Conservation (phyloP, 2,329 filamentous ascomycete species). For the Aspergillus glaucus region DNA sequence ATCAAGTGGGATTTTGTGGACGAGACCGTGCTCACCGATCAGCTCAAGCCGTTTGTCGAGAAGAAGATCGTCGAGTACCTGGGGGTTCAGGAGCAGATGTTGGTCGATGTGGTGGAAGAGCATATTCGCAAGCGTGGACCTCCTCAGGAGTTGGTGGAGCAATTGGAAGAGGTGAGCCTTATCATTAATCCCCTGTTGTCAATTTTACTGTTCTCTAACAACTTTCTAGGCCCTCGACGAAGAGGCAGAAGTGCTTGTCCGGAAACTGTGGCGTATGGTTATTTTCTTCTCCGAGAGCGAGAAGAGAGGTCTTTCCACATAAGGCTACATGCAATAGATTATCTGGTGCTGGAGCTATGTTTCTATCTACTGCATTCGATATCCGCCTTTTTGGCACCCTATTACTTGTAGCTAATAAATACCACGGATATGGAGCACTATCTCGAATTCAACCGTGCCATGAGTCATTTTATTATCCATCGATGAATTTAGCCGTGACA, state of each 20-base stretch:
- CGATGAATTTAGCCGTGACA: no score
- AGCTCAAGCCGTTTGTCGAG: slow-evolving; percentile 89
- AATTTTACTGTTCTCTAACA: slow-evolving; percentile 25
- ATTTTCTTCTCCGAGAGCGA: slow-evolving; percentile 97
- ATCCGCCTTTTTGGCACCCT: not conserved
- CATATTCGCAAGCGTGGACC: slow-evolving; percentile 69
- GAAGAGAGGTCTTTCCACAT: slow-evolving; percentile 75
- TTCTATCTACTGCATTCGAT: not conserved
- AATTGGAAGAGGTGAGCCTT: slow-evolving; percentile 69
- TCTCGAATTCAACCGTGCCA: not conserved
- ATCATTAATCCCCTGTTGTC: slow-evolving; percentile 1
- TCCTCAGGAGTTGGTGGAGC: slow-evolving; percentile 75
- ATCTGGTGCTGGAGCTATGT: not conserved
- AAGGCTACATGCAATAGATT: slow-evolving; percentile 10
- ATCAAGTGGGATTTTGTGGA: slow-evolving; percentile 91
- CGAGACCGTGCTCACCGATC: slow-evolving; percentile 70
- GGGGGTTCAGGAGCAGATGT: slow-evolving; percentile 90
- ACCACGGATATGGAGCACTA: not conserved
- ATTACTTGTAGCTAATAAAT: not conserved
- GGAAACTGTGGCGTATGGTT: slow-evolving; percentile 97
- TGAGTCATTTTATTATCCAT: not conserved
- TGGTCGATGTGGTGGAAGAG: slow-evolving; percentile 87
- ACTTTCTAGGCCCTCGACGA: slow-evolving; percentile 71
- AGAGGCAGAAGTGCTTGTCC: slow-evolving; percentile 86
- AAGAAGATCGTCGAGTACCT: slow-evolving; percentile 98